These are phyloP conservation scores for Aquilaria sinensis DNA, from an alignment of 345 rosid species.

Conservation along the genomic window DNA sequence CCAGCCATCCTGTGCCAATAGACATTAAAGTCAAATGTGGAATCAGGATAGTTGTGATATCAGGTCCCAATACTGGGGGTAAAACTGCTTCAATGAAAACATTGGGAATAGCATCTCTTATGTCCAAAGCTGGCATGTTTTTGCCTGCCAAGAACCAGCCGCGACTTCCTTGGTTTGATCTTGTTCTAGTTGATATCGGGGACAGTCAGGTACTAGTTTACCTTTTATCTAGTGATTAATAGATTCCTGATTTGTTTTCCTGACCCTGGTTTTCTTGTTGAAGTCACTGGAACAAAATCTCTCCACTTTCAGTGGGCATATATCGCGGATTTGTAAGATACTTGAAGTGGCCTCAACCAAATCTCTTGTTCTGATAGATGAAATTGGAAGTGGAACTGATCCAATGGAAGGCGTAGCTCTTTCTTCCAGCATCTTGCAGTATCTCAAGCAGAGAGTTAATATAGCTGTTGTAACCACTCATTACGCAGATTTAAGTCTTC, in stretches of 20 bases:
- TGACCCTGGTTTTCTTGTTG: slow-evolving; percentile 37
- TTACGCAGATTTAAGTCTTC: slow-evolving; percentile 78
- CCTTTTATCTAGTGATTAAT: slow-evolving; percentile 16
- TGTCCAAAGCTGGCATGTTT: slow-evolving; percentile 91
- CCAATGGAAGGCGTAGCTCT: slow-evolving; percentile 95
- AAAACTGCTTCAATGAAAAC: slow-evolving; percentile 97
- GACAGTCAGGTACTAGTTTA: slow-evolving; percentile 78
- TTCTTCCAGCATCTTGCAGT: slow-evolving; percentile 68
- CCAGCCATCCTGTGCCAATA: slow-evolving; percentile 72
- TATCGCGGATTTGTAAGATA: slow-evolving; percentile 62
- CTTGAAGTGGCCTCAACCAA: slow-evolving; percentile 60
- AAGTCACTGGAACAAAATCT: slow-evolving; percentile 94
- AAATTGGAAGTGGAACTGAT: slow-evolving; percentile 95
- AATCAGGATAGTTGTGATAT: slow-evolving; percentile 72
- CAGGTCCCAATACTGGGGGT: slow-evolving; percentile 96
- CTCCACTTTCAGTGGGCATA: slow-evolving; percentile 87
- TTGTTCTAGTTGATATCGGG: slow-evolving; percentile 88
- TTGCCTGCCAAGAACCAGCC: slow-evolving; percentile 76
- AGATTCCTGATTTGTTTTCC: slow-evolving; percentile 21
- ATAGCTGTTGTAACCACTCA: slow-evolving; percentile 84
- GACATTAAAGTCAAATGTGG: slow-evolving; percentile 62
- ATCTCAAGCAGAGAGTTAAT: slow-evolving; percentile 47
- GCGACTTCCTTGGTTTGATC: slow-evolving; percentile 92
- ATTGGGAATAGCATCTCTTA: slow-evolving; percentile 72
- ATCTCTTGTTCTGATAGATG: slow-evolving; percentile 89